Evolutionary conservation across 2,329 filamentous ascomycete species (phyloP).

Genomic region (Talaromyces sp.): DNA sequence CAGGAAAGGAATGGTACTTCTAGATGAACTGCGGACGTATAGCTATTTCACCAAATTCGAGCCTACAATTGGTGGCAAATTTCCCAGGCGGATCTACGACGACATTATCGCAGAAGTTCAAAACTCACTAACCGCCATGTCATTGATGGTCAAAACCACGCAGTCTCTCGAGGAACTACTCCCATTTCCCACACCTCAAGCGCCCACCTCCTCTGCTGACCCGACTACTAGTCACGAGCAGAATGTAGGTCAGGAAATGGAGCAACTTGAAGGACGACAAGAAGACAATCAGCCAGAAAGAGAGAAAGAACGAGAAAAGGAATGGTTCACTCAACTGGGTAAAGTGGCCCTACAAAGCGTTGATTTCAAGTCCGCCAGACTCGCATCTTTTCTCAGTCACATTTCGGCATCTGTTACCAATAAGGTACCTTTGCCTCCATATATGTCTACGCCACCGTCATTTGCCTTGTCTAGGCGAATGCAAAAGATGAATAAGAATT

Average conservation of each 20-base stretch:
- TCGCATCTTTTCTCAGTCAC: constrained; percentile 64
- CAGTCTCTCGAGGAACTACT: constrained; percentile 27
- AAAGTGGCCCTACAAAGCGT: constrained; percentile 53
- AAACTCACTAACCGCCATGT: constrained; percentile 24
- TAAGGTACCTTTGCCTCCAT: constrained; percentile 65
- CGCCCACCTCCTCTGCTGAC: constrained; percentile 51
- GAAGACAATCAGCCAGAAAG: not conserved
- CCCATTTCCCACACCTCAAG: constrained; percentile 37
- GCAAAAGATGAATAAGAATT: constrained; percentile 54
- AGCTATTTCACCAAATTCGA: constrained; percentile 64
- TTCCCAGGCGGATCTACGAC: constrained; percentile 61
- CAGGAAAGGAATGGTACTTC: constrained; percentile 60
- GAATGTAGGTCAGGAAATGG: not conserved
- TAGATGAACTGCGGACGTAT: constrained; percentile 59
- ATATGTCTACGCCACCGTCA: constrained; percentile 58
- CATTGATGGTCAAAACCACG: not conserved
- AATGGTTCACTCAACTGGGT: constrained; percentile 52
- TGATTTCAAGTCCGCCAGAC: constrained; percentile 59
- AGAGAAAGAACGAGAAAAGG: not conserved
- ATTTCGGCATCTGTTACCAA: constrained; percentile 63
- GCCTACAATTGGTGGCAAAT: constrained; percentile 66
- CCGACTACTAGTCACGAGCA: not conserved
- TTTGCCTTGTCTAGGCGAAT: constrained; percentile 57
- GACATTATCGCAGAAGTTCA: constrained; percentile 56
- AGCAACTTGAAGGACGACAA: not conserved